phyloP scores from a whole-genome alignment of 2,329 filamentous ascomycete species.

The Venturia carpophila region DNA sequence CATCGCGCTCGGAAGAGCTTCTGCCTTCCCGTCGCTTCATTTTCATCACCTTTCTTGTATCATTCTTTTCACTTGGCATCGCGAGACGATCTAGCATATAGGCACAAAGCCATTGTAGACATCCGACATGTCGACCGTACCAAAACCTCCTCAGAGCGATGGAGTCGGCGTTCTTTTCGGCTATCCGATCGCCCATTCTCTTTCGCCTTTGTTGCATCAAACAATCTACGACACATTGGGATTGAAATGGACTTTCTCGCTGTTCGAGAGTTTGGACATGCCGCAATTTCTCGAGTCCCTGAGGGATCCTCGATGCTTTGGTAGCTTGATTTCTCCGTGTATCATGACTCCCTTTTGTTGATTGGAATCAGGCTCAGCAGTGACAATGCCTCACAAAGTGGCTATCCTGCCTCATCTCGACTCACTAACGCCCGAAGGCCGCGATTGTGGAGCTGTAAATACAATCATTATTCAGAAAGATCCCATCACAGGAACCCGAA shows the following conservation, averaged over 20 bases:
- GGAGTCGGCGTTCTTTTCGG: constrained; percentile 46
- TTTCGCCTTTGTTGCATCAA: constrained; percentile 48
- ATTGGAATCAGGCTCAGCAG: constrained; percentile 49
- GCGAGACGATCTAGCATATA: not conserved
- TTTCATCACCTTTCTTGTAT: not conserved
- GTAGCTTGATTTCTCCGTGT: constrained; percentile 31
- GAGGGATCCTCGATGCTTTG: constrained; percentile 53
- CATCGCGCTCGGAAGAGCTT: too few relatives aligned
- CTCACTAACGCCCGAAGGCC: constrained; percentile 62
- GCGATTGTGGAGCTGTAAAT: constrained; percentile 70
- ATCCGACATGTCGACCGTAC: not conserved
- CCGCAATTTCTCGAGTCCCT: constrained; percentile 41
- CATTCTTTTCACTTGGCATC: not conserved
- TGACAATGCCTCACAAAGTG: constrained; percentile 82
- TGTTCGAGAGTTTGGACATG: constrained; percentile 41
- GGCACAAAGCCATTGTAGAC: not conserved
- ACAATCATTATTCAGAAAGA: constrained; percentile 60
- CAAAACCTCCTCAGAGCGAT: constrained; percentile 11
- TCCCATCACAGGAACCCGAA: constrained; percentile 38
- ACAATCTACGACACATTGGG: constrained; percentile 46
- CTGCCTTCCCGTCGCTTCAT: not conserved
- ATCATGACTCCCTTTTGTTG: not conserved
- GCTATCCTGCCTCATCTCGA: constrained; percentile 67
- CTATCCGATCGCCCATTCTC: constrained; percentile 49
- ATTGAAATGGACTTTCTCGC: constrained; percentile 46